Percentiles rank a stretch among this genome's conserved stretches.
Conservation (phyloP, 1,284 basidiomycete species). For the Ustilago loliicola region DNA sequence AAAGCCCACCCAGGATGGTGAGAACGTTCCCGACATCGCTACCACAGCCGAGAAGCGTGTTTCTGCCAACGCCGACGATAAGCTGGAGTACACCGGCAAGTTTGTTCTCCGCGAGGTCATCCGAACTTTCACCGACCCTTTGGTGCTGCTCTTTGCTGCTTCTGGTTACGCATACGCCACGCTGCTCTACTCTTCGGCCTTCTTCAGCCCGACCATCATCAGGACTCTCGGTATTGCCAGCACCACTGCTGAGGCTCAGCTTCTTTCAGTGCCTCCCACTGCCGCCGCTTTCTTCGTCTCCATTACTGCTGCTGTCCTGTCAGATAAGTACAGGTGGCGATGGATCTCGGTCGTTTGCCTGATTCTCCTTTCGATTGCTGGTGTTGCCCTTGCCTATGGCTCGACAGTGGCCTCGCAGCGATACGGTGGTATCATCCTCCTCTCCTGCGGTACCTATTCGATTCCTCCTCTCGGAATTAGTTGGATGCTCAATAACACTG, state of each 20-base stretch:
- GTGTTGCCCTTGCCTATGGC: constrained; percentile 56
- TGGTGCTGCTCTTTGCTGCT: constrained; percentile 46
- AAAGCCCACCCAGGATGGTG: neutral
- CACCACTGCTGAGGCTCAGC: constrained; percentile 51
- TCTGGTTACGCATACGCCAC: constrained; percentile 57
- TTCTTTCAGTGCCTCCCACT: constrained; percentile 63
- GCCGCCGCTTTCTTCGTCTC: constrained; percentile 60
- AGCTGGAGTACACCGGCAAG: constrained; percentile 35
- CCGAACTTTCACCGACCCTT: constrained; percentile 55
- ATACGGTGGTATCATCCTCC: constrained; percentile 62
- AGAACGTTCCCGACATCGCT: constrained; percentile 16
- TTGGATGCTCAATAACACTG: constrained; percentile 57
- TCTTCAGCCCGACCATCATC: constrained; percentile 67
- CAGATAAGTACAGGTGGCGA: constrained; percentile 58
- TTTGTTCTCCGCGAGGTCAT: constrained; percentile 50
- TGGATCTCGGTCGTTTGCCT: constrained; percentile 44
- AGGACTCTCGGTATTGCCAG: constrained; percentile 46
- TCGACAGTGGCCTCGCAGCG: constrained; percentile 27
- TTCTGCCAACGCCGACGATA: constrained; percentile 24
- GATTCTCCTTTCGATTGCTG: constrained; percentile 50
- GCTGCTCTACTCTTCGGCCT: constrained; percentile 57
- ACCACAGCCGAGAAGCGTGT: constrained; percentile 30
- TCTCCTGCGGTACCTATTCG: constrained; percentile 55
- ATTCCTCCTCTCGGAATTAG: constrained; percentile 51
- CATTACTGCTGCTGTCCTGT: constrained; percentile 53